phyloP scores from a whole-genome alignment of 306 rosid species.

The Sechiopsis laciniata region DNA sequence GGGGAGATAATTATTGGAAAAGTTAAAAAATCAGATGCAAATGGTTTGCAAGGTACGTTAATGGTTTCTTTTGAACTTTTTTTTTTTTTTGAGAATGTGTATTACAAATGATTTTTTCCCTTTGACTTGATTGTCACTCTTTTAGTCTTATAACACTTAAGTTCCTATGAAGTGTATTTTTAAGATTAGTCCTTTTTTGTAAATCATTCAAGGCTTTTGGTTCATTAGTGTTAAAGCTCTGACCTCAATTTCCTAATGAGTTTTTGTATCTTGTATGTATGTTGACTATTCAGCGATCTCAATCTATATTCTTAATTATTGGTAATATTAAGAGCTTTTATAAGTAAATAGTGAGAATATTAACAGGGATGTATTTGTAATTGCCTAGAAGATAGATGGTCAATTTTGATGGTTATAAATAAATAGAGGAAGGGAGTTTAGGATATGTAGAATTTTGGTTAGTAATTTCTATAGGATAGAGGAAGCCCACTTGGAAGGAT shows the following conservation, averaged over 20 bases:
- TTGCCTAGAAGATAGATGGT: background rate
- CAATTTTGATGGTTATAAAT: background rate
- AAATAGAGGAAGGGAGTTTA: background rate
- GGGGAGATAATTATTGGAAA: conserved; percentile 69
- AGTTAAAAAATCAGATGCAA: conserved; percentile 46
- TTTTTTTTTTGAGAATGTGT: background rate
- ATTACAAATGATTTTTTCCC: background rate
- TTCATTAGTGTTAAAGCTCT: background rate
- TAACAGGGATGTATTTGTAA: background rate
- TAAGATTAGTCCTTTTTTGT: background rate
- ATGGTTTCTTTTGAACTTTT: conserved; percentile 24
- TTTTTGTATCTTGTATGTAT: background rate
- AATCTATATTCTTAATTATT: no score
- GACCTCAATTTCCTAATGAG: background rate
- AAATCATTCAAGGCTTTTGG: background rate
- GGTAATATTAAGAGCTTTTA: no score
- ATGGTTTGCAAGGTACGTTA: conserved; percentile 18
- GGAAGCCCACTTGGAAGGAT: background rate
- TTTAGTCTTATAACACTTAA: background rate
- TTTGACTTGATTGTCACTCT: conserved; percentile 15
- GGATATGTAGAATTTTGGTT: background rate
- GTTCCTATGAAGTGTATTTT: background rate
- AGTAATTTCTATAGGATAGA: background rate
- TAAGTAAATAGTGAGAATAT: background rate
- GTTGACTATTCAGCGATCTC: no score